Evolutionary conservation across 305 asterid species (phyloP), one percentile per base, ranked within the genome.

Genomic region (Solanum hybrid): DNA sequence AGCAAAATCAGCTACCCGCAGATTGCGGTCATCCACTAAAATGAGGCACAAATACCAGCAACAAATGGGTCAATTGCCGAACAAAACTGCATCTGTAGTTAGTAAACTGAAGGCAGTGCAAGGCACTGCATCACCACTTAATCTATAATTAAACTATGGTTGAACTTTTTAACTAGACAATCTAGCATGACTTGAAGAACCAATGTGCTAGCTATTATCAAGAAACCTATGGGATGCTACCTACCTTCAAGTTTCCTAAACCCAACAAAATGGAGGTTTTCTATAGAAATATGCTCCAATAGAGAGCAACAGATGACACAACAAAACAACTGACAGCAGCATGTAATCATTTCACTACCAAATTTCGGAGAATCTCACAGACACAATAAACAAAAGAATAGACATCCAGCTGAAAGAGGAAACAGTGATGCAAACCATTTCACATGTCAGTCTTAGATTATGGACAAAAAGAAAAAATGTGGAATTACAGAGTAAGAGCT

Each of bases 21-120:
- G 99, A 97, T 97, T 97, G 98, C 99, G 99, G 99, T 97, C 99
- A 97, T 97, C 99, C 99, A 97, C 99, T 97, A 97, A 97, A 97
- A 93, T 93, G 98, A 96, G 92, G 97, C 95, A 97, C 96, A 96
- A 96, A 95, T 96, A 96, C 96, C 99, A 97, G 96, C 97, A 96
- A 95, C 96, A 97, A 97, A 96, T 93, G 94, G 97, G 98, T 97
- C 98, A 97, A 97, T 97, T 91, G 93, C 96, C 96, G 95, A 96
- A 95, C 93, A 96, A 89, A 94, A 95, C 98, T 96, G 99, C 98
- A 97, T 94, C 96, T 94, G 99, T 94, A 89, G 95, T 97, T 94
- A 96, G 98, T 93, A 94, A 95, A 96, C 94, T 93, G 93, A 94
- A 93, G 92, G 93, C 98, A 93, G 97, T 94, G 98, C 96, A 91